A percentile compares a stretch with the other conserved stretches of the same genome.
Evolutionary conservation across 2,329 filamentous ascomycete genomes (phyloP).

Genomic region (Aspergillus caelatus): DNA sequence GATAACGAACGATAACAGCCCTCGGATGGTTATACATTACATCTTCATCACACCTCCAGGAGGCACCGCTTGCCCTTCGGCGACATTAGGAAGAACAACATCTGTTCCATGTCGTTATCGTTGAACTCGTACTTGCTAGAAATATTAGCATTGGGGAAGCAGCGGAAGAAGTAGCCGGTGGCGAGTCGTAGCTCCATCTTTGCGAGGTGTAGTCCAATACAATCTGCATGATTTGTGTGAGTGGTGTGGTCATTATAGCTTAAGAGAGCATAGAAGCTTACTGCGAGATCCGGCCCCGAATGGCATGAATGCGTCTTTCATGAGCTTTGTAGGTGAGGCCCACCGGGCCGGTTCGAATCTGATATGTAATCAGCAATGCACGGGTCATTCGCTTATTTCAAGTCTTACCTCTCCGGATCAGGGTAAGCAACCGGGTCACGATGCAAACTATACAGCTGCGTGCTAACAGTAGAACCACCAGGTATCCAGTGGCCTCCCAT

Average conservation of each 20-base stretch:
- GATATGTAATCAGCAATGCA: constrained; percentile 37
- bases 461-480: constrained; percentile 55
- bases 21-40: not conserved
- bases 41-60: constrained; percentile 25
- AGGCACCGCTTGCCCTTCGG: constrained; percentile 48
- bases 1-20: not conserved
- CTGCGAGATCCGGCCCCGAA: constrained; percentile 69
- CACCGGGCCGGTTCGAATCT: constrained; percentile 33
- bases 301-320: constrained; percentile 64
- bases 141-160: constrained; percentile 25
- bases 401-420: constrained; percentile 53
- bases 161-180: constrained; percentile 55
- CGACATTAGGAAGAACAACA: constrained; percentile 49
- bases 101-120: constrained; percentile 47
- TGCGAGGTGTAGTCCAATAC: constrained; percentile 70
- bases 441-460: constrained; percentile 60
- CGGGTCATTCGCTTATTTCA: no score
- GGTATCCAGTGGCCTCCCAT: constrained; percentile 51
- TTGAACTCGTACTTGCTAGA: constrained; percentile 28
- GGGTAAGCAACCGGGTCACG: constrained; percentile 55
- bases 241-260: not conserved
- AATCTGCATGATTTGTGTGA: constrained; percentile 44
- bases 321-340: constrained; percentile 33
- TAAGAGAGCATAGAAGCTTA: constrained; percentile 18
- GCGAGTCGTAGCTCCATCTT: constrained; percentile 59